phyloP scores from a whole-genome alignment of 495 filamentous ascomycete species.

The Penicillium robsamsonii region DNA sequence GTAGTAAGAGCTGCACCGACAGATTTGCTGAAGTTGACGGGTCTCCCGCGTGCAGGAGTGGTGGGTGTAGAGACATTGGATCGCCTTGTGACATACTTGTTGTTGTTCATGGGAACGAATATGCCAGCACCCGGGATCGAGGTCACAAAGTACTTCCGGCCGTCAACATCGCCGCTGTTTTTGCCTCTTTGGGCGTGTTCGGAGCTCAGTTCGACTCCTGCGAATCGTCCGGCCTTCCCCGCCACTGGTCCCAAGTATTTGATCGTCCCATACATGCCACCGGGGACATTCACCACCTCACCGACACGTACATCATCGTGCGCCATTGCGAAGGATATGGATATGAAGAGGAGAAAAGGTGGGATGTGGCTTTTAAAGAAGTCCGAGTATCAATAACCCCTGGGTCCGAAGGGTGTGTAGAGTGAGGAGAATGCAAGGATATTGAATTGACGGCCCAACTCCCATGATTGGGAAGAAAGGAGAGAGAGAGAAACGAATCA shows the following conservation, averaged over 20 bases:
- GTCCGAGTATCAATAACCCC: slow-evolving; percentile 3
- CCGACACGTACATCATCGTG: slow-evolving; percentile 70
- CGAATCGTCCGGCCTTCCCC: slow-evolving; percentile 89
- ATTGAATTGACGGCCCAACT: slow-evolving; percentile 14
- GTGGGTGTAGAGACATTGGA: slow-evolving; percentile 63
- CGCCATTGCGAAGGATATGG: slow-evolving; percentile 29
- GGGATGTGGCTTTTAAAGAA: slow-evolving; percentile 7
- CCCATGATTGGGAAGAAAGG: slow-evolving; percentile 9
- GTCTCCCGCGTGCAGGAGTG: slow-evolving; percentile 52
- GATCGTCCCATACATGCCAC: slow-evolving; percentile 87
- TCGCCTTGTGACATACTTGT: slow-evolving; percentile 63
- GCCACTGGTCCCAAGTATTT: slow-evolving; percentile 84
- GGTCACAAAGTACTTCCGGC: slow-evolving; percentile 77
- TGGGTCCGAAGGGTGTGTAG: slow-evolving; percentile 9
- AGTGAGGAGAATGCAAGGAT: slow-evolving; percentile 15
- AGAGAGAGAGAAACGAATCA: not conserved
- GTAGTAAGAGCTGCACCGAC: slow-evolving; percentile 76
- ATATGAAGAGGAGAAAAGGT: slow-evolving; percentile 3
- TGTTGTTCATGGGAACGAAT: slow-evolving; percentile 88
- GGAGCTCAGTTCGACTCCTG: slow-evolving; percentile 85
- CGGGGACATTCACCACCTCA: slow-evolving; percentile 90
- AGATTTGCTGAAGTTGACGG: slow-evolving; percentile 75
- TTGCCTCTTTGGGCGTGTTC: slow-evolving; percentile 84
- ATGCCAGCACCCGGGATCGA: slow-evolving; percentile 78
- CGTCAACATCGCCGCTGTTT: slow-evolving; percentile 96